phyloP scores from a whole-genome alignment of 2,329 filamentous ascomycete genomes.

The Colletotrichum liaoningense region DNA sequence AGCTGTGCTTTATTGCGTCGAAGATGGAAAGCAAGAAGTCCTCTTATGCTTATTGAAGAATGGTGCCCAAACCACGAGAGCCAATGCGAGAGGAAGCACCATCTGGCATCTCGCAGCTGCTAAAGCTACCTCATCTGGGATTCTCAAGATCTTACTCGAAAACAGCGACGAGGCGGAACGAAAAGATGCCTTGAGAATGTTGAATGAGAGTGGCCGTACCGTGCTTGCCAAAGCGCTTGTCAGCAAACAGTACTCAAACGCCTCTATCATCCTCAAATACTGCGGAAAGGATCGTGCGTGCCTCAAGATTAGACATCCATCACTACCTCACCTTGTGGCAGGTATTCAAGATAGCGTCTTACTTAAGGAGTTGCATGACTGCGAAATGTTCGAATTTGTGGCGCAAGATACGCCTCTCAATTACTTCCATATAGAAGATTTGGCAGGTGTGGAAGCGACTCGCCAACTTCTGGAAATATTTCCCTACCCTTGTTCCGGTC shows the following conservation, averaged over 20 bases:
- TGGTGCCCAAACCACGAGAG: not conserved
- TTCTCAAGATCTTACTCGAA: not conserved
- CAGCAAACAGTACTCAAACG: not conserved
- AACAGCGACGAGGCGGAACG: not conserved
- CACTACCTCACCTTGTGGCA: not conserved
- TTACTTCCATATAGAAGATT: not conserved
- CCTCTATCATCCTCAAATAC: not conserved
- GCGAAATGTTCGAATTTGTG: not conserved
- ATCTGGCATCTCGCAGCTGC: constrained; percentile 12
- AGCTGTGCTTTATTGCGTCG: not conserved
- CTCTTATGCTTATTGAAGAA: constrained; percentile 5
- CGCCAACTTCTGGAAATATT: constrained; percentile 2
- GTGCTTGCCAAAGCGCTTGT: not conserved
- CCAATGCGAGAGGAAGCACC: not conserved
- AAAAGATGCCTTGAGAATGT: not conserved
- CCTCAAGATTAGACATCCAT: not conserved
- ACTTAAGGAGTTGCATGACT: not conserved
- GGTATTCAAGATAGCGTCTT: not conserved
- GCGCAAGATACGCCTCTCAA: not conserved
- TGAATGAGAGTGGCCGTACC: not conserved
- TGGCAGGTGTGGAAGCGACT: not conserved
- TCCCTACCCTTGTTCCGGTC: not conserved
- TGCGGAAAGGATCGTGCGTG: not conserved
- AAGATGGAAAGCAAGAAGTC: not conserved
- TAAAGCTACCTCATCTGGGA: not conserved